phyloP scores from a whole-genome alignment of 1,139 yeast genomes.

The Meyerozyma smithsonii region DNA sequence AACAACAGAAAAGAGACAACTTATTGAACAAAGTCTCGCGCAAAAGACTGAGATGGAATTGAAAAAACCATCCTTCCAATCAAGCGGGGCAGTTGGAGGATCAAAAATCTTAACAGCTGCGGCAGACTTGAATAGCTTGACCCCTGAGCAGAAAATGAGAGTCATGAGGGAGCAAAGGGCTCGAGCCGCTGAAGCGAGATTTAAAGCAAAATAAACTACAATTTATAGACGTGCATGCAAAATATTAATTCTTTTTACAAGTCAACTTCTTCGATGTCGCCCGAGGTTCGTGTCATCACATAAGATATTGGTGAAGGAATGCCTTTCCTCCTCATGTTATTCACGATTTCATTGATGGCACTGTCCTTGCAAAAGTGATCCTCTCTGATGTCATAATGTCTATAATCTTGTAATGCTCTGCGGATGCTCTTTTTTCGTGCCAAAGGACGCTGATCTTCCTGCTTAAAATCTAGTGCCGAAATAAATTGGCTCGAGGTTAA shows the following conservation, averaged over 20 bases:
- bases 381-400: constrained; percentile 50
- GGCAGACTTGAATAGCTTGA: constrained; percentile 31
- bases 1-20: constrained; percentile 32
- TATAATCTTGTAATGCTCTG: constrained; percentile 56
- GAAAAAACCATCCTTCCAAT: constrained; percentile 28
- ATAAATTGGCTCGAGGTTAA: constrained; percentile 21
- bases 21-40: constrained; percentile 38
- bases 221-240: neutral
- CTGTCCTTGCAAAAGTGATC: constrained; percentile 16
- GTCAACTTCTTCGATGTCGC: constrained; percentile 4
- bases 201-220: constrained; percentile 22
- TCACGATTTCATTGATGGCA: constrained; percentile 12
- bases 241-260: neutral
- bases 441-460: constrained; percentile 24
- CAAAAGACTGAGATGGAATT: constrained; percentile 35
- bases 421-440: constrained; percentile 40
- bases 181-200: constrained; percentile 91
- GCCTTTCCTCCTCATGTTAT: constrained; percentile 6
- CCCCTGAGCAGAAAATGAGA: constrained; percentile 66
- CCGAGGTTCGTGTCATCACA: constrained; percentile 13
- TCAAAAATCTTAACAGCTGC: constrained; percentile 12
- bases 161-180: constrained; percentile 94
- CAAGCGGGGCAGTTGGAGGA: constrained; percentile 27
- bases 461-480: constrained; percentile 47
- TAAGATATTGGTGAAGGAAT: constrained; percentile 13